Base-by-base conservation (phyloP, 2,329 filamentous ascomycete genomes). In the Colletotrichum sp. region DNA sequence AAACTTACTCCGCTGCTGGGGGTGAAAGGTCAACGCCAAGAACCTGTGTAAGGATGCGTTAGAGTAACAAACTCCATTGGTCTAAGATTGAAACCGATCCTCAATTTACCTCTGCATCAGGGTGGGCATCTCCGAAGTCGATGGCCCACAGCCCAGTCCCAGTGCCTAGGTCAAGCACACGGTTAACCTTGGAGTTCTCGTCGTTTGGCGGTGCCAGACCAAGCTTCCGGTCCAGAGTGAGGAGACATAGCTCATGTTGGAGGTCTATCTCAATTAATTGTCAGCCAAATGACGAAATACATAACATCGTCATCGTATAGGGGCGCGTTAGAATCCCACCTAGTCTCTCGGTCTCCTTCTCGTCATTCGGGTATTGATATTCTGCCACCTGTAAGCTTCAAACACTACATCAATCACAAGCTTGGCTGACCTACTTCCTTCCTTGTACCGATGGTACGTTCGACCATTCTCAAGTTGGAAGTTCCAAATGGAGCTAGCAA, bases 81-180 rank as follows among this genome's bases (percentile, higher is more conserved):
- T 18, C 16, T 44, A n/a, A n/a, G 5, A 6, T 44, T 44, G 8
- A 44, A 44, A 2, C 16, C 39, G 8, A 44, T 44, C 9, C 57
- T 60, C 44, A 28, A 57, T n/a, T 13, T 7, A 86, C 80, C 16
- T 79, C 76, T 2, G 82, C 80, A 7, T 80, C 77, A 2, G 59
- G 59, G 13, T 64, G 39, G 10, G 4, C 5, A 26, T 52, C 55
- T 79, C 81, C 87, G 78, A 88, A 86, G 69, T 89, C 88, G 9
- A 89, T 85, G 6, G 84, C 83, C 85, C 86, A 87, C 8, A 84
- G 79, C 16, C 87, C 88, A 7, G 88, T 89, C 0, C 88, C 88
- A 1, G 87, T 89, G 18, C 88, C 88, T 49, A 88, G 78, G 79
- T 90, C 89, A 3, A 90, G 81, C 12, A 86, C 81, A 21, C 76